Conservation (phyloP, 805 yeast species). For the Saccharomycopsis sp. region DNA sequence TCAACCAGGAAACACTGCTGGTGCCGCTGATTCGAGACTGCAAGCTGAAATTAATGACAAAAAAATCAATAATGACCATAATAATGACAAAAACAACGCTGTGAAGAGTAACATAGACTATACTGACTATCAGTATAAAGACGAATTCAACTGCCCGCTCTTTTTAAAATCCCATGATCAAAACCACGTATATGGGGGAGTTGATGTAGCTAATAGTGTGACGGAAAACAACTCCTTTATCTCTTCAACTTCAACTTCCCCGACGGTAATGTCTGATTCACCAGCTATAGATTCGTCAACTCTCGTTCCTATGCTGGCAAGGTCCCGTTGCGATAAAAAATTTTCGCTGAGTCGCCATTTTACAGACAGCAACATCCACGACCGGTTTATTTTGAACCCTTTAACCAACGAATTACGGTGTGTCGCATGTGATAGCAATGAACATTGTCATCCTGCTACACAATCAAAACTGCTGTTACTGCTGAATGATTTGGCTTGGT, state of each 20-base stretch:
- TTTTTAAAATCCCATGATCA: conserved; percentile 4
- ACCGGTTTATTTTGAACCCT: conserved; percentile 19
- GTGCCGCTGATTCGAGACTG: not conserved
- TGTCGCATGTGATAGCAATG: conserved; percentile 15
- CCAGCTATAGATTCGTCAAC: not conserved
- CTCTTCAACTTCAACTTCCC: not conserved
- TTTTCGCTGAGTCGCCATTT: conserved; percentile 1
- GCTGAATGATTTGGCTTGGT: not conserved
- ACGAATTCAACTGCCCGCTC: conserved; percentile 9
- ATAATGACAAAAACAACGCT: not conserved
- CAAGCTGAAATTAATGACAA: not conserved
- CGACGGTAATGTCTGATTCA: conserved; percentile 12
- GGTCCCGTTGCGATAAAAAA: not conserved
- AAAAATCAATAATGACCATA: not conserved
- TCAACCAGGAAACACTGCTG: not conserved
- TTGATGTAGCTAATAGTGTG: not conserved
- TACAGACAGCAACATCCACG: conserved; percentile 7
- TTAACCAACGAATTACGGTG: conserved; percentile 15
- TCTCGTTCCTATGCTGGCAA: not conserved
- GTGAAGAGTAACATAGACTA: not conserved
- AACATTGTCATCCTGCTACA: conserved; percentile 1
- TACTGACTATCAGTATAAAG: not conserved
- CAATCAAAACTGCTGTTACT: no score
- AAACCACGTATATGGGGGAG: conserved; percentile 20
- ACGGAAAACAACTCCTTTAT: not conserved